Evolutionary conservation across 768 basidiomycete genomes (phyloP).

Genomic region (Rhodotorula toruloides): DNA sequence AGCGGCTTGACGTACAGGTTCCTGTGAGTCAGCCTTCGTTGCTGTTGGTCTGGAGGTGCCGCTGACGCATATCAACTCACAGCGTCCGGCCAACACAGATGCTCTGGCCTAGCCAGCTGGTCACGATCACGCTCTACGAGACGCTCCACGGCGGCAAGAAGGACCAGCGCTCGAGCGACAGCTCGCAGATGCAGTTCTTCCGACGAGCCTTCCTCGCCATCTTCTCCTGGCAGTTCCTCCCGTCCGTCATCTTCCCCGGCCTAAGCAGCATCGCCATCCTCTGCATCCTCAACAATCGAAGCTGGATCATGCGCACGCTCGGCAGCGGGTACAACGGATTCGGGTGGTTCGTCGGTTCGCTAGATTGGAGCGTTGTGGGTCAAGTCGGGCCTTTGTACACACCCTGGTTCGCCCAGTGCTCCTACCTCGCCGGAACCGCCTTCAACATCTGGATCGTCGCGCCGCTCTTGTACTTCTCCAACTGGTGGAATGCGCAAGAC

Average conservation of each 20-base stretch:
- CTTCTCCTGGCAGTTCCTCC: conserved; percentile 44
- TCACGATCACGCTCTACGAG: conserved; percentile 43
- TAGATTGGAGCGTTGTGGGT: conserved; percentile 46
- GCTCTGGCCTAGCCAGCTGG: conserved; percentile 41
- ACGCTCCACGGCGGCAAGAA: conserved; percentile 41
- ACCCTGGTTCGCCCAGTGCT: conserved; percentile 40
- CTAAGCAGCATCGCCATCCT: conserved; percentile 41
- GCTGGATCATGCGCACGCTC: conserved; percentile 32
- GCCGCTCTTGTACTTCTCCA: conserved; percentile 42
- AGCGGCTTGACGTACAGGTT: conserved; percentile 40
- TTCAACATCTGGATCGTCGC: conserved; percentile 42
- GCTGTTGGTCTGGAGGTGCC: neutral
- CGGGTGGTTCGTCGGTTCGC: conserved; percentile 38
- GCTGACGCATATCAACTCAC: neutral
- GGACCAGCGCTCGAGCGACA: conserved; percentile 31
- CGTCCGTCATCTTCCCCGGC: conserved; percentile 39
- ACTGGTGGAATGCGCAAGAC: conserved; percentile 41
- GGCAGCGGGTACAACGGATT: conserved; percentile 43
- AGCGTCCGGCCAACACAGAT: conserved; percentile 39
- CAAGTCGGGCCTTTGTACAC: conserved; percentile 32
- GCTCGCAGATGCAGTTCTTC: conserved; percentile 44
- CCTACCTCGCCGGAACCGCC: conserved; percentile 41
- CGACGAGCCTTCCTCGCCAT: conserved; percentile 33
- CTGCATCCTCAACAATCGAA: conserved; percentile 34
- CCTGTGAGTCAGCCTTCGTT: conserved; percentile 7